These are phyloP conservation scores for Pichia sp. DNA, from an alignment of 1,139 yeast species.

Conservation along the genomic window DNA sequence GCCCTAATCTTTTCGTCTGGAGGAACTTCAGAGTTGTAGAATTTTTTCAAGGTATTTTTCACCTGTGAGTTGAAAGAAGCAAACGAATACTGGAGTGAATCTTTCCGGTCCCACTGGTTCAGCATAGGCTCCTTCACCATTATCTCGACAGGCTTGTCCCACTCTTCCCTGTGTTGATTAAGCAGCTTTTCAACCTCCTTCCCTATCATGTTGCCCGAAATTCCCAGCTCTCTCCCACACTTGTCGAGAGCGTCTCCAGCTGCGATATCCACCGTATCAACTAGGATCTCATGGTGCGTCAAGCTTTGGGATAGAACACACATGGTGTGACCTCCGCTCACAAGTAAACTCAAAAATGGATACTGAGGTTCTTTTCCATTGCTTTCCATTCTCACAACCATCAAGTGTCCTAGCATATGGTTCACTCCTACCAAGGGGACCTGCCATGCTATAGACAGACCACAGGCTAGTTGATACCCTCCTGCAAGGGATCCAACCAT, in stretches of 20 bases:
- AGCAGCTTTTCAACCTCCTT: conserved; percentile 68
- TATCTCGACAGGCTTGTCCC: conserved; percentile 33
- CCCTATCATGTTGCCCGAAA: conserved; percentile 80
- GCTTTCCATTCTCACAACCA: conserved; percentile 56
- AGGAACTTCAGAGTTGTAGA: conserved; percentile 22
- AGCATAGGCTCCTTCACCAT: conserved; percentile 50
- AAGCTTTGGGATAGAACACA: conserved; percentile 63
- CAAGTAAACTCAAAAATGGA: conserved; percentile 77
- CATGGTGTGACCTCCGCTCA: conserved; percentile 95
- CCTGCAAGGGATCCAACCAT: conserved; percentile 86
- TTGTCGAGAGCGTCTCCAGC: conserved; percentile 93
- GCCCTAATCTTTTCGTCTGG: conserved; percentile 27
- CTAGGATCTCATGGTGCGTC: conserved; percentile 63
- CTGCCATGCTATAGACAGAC: conserved; percentile 71
- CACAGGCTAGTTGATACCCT: conserved; percentile 82
- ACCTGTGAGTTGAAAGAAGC: conserved; percentile 68
- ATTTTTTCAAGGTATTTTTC: conserved; percentile 32
- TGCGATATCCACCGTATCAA: conserved; percentile 81
- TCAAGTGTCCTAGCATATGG: conserved; percentile 91
- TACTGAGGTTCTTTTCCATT: conserved; percentile 48
- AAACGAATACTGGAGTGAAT: conserved; percentile 61
- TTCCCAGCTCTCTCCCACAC: conserved; percentile 81
- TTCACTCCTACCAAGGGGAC: conserved; percentile 85
- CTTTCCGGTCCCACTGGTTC: conserved; percentile 43
- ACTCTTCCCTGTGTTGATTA: conserved; percentile 25